Percentiles rank a stretch among this genome's conserved stretches.
Conservation (phyloP, 495 filamentous ascomycete genomes). For the Cudoniella acicularis region DNA sequence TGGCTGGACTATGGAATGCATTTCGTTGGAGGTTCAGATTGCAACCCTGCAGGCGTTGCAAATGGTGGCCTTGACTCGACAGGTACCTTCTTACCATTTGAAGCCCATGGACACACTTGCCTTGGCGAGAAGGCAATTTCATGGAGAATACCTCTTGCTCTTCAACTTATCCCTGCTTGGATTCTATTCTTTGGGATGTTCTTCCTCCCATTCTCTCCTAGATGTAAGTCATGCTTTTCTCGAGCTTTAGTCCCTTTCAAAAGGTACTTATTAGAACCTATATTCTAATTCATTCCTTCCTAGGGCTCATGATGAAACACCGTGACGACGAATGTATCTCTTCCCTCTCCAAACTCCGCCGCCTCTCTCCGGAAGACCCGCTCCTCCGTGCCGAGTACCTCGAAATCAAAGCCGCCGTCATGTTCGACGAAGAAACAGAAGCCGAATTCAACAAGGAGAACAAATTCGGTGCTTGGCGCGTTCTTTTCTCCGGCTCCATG, state of each 20-base stretch:
- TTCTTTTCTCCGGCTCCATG: conserved; percentile 3
- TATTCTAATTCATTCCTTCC: background rate
- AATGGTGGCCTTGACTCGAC: conserved; percentile 27
- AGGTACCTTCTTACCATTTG: conserved; percentile 29
- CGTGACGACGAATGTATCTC: conserved; percentile 12
- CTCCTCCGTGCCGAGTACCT: conserved; percentile 10
- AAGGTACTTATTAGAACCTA: background rate
- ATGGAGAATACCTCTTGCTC: conserved; percentile 43
- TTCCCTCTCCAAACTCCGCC: conserved; percentile 10
- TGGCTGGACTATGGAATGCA: conserved; percentile 53
- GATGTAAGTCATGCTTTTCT: conserved; percentile 44
- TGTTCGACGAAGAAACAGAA: conserved; percentile 15
- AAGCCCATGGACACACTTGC: conserved; percentile 11
- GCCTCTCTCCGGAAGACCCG: conserved; percentile 8
- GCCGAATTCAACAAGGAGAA: background rate
- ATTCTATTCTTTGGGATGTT: conserved; percentile 34
- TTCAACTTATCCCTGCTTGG: conserved; percentile 39
- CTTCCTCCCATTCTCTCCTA: conserved; percentile 40
- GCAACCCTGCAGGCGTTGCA: conserved; percentile 16
- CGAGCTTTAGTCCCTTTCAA: no score
- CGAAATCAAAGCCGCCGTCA: conserved; percentile 16
- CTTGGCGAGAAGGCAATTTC: conserved; percentile 36
- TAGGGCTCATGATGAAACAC: background rate
- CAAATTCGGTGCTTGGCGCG: conserved; percentile 9
- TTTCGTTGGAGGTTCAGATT: conserved; percentile 10